phyloP scores from a whole-genome alignment of 2,329 filamentous ascomycete genomes.

The Xylaria sp. region DNA sequence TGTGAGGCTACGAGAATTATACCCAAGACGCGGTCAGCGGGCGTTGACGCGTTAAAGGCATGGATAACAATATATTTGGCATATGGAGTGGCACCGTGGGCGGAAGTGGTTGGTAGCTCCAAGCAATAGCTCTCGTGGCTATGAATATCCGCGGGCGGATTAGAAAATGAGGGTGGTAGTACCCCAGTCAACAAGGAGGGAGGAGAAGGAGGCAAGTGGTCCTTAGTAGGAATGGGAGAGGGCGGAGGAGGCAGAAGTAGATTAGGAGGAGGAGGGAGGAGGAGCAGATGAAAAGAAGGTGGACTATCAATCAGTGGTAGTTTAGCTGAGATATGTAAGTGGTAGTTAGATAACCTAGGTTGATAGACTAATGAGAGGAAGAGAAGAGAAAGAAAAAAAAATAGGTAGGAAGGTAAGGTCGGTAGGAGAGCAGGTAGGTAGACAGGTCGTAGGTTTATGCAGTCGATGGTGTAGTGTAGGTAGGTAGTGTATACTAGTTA shows the following conservation, averaged over 20 bases:
- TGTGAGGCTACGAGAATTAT: constrained; percentile 34
- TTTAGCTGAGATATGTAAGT: constrained; percentile 1
- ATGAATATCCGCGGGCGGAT: constrained; percentile 39
- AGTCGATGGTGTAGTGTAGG: constrained; percentile 11
- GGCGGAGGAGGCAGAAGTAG: constrained; percentile 37
- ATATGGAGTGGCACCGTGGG: constrained; percentile 21
- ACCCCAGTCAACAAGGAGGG: constrained; percentile 34
- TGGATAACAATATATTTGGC: constrained; percentile 29
- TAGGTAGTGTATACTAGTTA: not conserved
- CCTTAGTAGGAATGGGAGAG: constrained; percentile 32
- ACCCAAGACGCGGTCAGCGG: constrained; percentile 40
- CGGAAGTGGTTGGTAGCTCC: constrained; percentile 7
- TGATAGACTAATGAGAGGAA: constrained; percentile 2
- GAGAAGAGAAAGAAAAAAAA: not conserved
- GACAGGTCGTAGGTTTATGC: constrained; percentile 29
- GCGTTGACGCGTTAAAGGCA: constrained; percentile 39
- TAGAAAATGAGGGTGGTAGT: constrained; percentile 39
- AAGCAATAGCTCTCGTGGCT: constrained; percentile 30
- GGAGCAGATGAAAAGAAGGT: constrained; percentile 29
- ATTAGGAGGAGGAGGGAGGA: constrained; percentile 30
- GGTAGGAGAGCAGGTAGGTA: constrained; percentile 4
- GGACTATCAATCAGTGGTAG: not conserved
- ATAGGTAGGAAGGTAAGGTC: not conserved
- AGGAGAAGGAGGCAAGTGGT: constrained; percentile 35
- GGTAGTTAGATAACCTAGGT: constrained; percentile 8